Percentiles rank a stretch among this genome's conserved stretches.
These are phyloP conservation scores for Xylariaceae sp. DNA, from an alignment of 2,329 filamentous ascomycete species.

Conservation along the genomic window DNA sequence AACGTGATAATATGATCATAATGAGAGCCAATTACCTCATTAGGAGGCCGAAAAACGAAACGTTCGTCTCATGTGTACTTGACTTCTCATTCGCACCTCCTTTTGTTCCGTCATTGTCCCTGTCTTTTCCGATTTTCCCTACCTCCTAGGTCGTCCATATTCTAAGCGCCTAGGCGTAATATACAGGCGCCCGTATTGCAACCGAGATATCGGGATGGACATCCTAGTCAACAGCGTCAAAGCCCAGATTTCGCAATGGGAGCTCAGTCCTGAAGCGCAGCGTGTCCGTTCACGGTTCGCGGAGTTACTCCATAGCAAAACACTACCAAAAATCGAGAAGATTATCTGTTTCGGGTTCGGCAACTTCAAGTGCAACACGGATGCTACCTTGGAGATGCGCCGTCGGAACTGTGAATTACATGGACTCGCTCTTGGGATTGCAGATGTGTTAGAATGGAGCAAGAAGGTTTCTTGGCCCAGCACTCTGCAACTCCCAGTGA, in stretches of 20 bases:
- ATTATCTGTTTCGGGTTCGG: conserved; percentile 4
- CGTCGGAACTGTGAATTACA: neutral
- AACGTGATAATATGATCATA: no score
- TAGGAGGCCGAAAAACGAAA: no score
- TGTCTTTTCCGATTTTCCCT: no score
- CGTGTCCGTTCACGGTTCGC: neutral
- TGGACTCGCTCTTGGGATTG: neutral
- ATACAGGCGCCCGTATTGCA: no score
- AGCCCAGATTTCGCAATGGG: neutral
- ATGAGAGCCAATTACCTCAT: no score
- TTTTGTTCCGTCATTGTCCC: no score
- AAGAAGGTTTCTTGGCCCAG: neutral
- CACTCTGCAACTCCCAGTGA: neutral
- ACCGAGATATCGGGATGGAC: no score
- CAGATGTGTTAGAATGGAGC: neutral
- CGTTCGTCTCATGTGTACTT: no score
- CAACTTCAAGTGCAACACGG: neutral
- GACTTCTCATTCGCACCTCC: no score
- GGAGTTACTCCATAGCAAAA: neutral
- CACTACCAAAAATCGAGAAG: neutral
- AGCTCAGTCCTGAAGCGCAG: neutral
- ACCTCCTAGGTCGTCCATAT: no score
- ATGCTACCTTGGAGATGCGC: neutral
- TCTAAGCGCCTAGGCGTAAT: no score
- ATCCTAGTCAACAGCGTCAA: no score